Evolutionary conservation across 2,329 filamentous ascomycete genomes (phyloP).

Genomic region (Lithohypha guttulata): DNA sequence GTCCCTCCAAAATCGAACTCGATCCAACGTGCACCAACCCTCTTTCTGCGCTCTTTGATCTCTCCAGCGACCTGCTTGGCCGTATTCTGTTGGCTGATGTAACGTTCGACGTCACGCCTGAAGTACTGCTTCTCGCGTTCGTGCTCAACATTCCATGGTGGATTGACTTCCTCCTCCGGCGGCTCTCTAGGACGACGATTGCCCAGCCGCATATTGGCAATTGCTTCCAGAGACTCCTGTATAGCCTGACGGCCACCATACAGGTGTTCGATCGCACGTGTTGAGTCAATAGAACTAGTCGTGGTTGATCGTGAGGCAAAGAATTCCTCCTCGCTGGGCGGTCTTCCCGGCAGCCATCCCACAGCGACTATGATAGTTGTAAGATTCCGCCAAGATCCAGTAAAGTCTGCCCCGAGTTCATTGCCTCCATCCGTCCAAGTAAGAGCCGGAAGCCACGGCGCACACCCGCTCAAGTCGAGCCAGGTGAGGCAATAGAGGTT

Average conservation of each 20-base stretch:
- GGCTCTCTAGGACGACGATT: not conserved
- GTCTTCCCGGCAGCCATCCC: slow-evolving; percentile 29
- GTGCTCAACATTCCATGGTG: slow-evolving; percentile 26
- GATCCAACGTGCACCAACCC: slow-evolving; percentile 31
- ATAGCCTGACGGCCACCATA: slow-evolving; percentile 8
- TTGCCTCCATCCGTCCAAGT: slow-evolving; percentile 27
- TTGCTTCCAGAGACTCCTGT: not conserved
- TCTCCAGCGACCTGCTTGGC: slow-evolving; percentile 26
- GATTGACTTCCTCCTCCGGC: not conserved
- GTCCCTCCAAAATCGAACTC: slow-evolving; percentile 23
- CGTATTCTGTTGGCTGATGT: slow-evolving; percentile 22
- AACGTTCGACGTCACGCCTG: slow-evolving; percentile 26
- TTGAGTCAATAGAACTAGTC: slow-evolving; percentile 1
- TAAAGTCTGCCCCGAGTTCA: slow-evolving; percentile 35
- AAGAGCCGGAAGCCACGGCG: slow-evolving; percentile 44
- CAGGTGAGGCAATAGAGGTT: slow-evolving; percentile 49
- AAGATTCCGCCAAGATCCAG: slow-evolving; percentile 35
- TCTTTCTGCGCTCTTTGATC: slow-evolving; percentile 25
- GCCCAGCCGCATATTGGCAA: not conserved
- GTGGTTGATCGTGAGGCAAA: not conserved
- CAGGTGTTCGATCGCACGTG: slow-evolving; percentile 3
- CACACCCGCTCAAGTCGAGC: slow-evolving; percentile 53
- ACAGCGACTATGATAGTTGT: slow-evolving; percentile 33
- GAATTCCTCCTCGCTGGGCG: slow-evolving; percentile 12
- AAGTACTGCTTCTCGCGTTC: slow-evolving; percentile 26